Evolutionary conservation across 768 basidiomycete genomes (phyloP).

Genomic region (Boletellus ananas): DNA sequence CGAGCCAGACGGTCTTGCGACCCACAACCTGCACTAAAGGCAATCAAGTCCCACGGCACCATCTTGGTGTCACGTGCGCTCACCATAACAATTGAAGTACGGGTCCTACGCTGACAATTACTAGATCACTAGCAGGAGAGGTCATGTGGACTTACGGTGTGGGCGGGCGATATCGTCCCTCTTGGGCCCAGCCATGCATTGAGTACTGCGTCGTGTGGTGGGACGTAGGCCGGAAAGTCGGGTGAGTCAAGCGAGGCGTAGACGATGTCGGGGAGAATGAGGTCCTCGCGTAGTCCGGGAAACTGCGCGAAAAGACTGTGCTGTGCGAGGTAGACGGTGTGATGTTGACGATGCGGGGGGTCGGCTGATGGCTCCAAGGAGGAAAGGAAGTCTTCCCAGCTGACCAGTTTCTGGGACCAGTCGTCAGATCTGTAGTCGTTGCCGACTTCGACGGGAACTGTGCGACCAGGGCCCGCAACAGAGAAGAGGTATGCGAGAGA

Average conservation of each 20-base stretch:
- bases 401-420: constrained; percentile 80
- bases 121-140: constrained; percentile 20
- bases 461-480: constrained; percentile 72
- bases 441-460: constrained; percentile 91
- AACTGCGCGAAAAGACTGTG: constrained; percentile 85
- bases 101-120: constrained; percentile 62
- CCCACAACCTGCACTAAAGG: constrained; percentile 82
- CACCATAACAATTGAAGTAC: constrained; percentile 89
- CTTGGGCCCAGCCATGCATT: constrained; percentile 84
- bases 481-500: constrained; percentile 64
- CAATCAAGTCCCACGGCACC: constrained; percentile 4
- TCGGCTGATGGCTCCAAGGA: constrained; percentile 32
- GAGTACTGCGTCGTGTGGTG: constrained; percentile 62
- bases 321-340: constrained; percentile 80
- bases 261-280: constrained; percentile 84
- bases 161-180: constrained; percentile 82
- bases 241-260: constrained; percentile 57
- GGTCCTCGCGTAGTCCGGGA: constrained; percentile 68
- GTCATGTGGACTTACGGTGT: constrained; percentile 52
- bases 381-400: constrained; percentile 72
- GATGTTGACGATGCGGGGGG: constrained; percentile 15
- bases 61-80: constrained; percentile 11
- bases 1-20: constrained; percentile 87
- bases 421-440: constrained; percentile 71
- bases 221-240: constrained; percentile 47